Conservation (phyloP, 1,284 basidiomycete species). For the Marasmius fiardii region DNA sequence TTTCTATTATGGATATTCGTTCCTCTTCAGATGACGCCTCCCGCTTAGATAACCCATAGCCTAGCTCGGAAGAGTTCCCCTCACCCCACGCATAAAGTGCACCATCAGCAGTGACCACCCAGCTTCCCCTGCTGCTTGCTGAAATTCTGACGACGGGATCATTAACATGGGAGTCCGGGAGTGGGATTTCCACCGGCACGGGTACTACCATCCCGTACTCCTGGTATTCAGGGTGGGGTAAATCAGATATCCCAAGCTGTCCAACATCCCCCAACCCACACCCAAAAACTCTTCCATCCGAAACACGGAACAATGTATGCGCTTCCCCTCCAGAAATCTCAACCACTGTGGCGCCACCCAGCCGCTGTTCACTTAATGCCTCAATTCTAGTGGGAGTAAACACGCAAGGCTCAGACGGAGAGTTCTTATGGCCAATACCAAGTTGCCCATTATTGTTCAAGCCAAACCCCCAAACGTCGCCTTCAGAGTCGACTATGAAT, state of each 20-base stretch:
- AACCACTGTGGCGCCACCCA: conserved; percentile 57
- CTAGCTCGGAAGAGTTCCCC: conserved; percentile 52
- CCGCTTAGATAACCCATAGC: conserved; percentile 27
- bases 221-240: conserved; percentile 39
- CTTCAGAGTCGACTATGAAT: conserved; percentile 72
- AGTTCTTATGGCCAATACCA: conserved; percentile 27
- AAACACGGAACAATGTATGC: conserved; percentile 76
- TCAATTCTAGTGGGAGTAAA: conserved; percentile 57
- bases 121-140: conserved; percentile 64
- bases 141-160: conserved; percentile 61
- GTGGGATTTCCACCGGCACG: conserved; percentile 50
- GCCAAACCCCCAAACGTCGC: conserved; percentile 80
- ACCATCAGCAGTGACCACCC: conserved; percentile 64
- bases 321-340: conserved; percentile 67
- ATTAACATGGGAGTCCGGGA: conserved; percentile 45
- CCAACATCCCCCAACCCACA: conserved; percentile 65
- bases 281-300: conserved; percentile 72
- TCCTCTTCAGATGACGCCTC: too few relatives aligned
- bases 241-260: conserved; percentile 62
- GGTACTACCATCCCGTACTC: conserved; percentile 38
- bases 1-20: too few relatives aligned
- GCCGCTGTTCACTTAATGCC: conserved; percentile 50
- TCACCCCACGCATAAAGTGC: conserved; percentile 71
- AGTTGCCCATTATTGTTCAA: conserved; percentile 50
- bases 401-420: conserved; percentile 40